Evolutionary conservation across 352 stramenopile genomes (phyloP), one percentile per base, ranked within the genome.

Genomic region (Globisporangium okanoganense): DNA sequence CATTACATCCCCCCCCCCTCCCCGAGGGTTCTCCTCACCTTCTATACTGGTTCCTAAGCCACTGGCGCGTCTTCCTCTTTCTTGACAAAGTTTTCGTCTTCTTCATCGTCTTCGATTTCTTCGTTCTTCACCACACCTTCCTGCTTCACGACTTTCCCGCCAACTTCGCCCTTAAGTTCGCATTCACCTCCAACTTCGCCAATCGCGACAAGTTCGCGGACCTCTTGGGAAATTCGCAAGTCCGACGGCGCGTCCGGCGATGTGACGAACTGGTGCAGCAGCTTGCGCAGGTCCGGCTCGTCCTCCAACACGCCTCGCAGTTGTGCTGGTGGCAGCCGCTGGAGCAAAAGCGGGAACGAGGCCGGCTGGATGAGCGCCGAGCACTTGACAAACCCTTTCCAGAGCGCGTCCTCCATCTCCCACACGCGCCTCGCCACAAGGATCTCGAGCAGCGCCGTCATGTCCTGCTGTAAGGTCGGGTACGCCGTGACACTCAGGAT

Each of bases 361-460:
- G 80, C 76, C 33, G 84, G 84, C 56, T 92, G 82, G 31, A 92
- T 77, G 10, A 92, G 73, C 9, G 77, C 84, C 50, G 80, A 69
- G 41, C 82, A 88, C 62, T 94, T 94, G 50, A 94, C 72, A 44
- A 91, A 94, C 14, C 82, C 84, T 41, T 86, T 90, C 84, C 84
- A 92, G 41, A 91, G 53, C 16, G 78, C 78, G 52, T 87, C 79
- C 44, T 85, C 78, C 79, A 94, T 84, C 24, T 83, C 72, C 84
- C 84, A 94, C 22, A 91, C 75, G 8, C 62, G 70, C 22, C 82
- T 75, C 18, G 70, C 61, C 25, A 79, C 72, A 16, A 94, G 75
- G 24, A 75, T 75, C 9, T 75, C 71, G 14, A 94, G 69, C 13
- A 90, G 64, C 50, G 68, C 71, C 18, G 82, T 77, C 62, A 87